Evolutionary conservation across 2,329 filamentous ascomycete genomes (phyloP), one percentile per base, ranked within the genome.

Genomic region (Cercospora janseana): DNA sequence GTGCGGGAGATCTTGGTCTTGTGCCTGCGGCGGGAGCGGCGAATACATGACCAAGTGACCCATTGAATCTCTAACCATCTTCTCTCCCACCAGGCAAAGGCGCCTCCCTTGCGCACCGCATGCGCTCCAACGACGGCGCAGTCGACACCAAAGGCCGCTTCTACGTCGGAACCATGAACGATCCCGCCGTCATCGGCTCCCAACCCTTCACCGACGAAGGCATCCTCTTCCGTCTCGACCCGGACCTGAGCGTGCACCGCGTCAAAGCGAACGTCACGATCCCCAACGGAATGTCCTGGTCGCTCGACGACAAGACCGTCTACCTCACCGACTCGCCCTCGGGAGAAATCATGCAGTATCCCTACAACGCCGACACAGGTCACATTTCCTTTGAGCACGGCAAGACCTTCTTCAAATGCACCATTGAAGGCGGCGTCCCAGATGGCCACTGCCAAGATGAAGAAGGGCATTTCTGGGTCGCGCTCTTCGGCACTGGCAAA

Each of bases 101-200:
- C 43, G 26, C 32, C 9, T 47, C 42, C 4, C 43, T 47, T 5
- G 43, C n/a, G 27, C 58, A 60, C 23, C 49, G 82, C 16, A 75
- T 87, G 66, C 78, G 86, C 47, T 78, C 78, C 69, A 95, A 95
- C 65, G 91, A 95, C 65, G 90, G 90, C 38, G 86, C 83, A 4
- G 82, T 88, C 44, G 90, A 95, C 65, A 42, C 64, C 20, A 78
- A 83, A 55, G 90, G 91, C 24, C 77, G 88, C 26, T 93, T 92
- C 71, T 95, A 88, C 86, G 76, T 90, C 4, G 88, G 89, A 6
- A 81, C 81, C 55, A 95, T 95, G 87, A 93, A 88, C 56, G 88
- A 95, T 64, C 85, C 88, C n/a, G 55, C 57, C 1, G 46, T 65
- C 3, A 59, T 65, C 3, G 57, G 56, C n/a, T 51, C 57, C 13